Evolutionary conservation across 23 red algal genomes (phyloP), one percentile per base, ranked within the genome.

Genomic region (Pyropia haitanensis): DNA sequence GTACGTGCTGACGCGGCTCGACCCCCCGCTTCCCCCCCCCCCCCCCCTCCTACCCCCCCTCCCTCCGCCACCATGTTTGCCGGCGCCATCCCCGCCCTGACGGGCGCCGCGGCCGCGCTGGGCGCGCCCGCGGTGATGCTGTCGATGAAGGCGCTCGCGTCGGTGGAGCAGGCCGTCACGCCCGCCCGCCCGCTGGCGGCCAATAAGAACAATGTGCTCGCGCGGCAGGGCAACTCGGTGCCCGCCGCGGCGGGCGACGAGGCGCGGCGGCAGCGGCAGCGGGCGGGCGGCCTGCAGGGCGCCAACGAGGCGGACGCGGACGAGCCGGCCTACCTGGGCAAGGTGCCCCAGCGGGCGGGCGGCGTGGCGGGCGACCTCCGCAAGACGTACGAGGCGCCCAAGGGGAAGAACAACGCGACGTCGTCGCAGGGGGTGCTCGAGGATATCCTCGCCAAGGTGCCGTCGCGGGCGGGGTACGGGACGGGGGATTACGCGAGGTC

Each of bases 361-460:
- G 39, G 39, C 39, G 71, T 67, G 1, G 49, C 74, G 13, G 83
- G 83, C 54, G 83, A 88, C 67, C 20, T 79, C 21, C 64, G 83
- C 25, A 49, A 57, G 28, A 50, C 61, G 10, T 88, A 88, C 53
- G 73, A 88, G 60, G 56, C 63, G 23, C 18, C 19, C 55, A 66
- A 66, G 22, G 73, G 73, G 20, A 18, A 71, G 3, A 72, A 72
- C 9, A 78, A 77, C 51, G 72, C 74, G 20, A 78, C 74, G 3
- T 65, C 56, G 8, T 79, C 73, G 17, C 32, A 71, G 56, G 83
- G 83, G 18, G 70, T 72, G n/a, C 21, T 88, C 33, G 25, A 50
- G 3, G 83, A 88, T 60, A 79, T 88, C 64, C 73, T 88, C 7
- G 58, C 52, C 53, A 88, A 79, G 73, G 83, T 88, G 29, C 83